phyloP scores from a whole-genome alignment of 208 protist species.

The Acanthamoeba healyi region DNA sequence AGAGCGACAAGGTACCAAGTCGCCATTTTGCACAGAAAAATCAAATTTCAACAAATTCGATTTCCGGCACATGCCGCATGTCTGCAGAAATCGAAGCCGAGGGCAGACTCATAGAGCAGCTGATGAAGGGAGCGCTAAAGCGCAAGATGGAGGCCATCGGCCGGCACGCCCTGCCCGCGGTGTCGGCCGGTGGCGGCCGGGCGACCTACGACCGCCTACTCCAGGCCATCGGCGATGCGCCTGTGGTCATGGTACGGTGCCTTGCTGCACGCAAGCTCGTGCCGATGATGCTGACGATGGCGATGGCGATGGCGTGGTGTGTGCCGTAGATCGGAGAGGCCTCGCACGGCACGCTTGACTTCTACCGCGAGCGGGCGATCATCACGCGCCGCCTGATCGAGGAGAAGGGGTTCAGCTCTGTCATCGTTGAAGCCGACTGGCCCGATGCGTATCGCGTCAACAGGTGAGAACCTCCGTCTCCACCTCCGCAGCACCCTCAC shows the following conservation, averaged over 20 bases:
- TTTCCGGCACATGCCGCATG: no score
- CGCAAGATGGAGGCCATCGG: slow-evolving; percentile 6
- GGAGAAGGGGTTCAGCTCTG: slow-evolving; percentile 73
- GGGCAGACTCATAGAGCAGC: neutral
- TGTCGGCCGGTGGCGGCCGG: neutral
- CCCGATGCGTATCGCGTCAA: slow-evolving; percentile 74
- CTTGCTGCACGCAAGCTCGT: neutral
- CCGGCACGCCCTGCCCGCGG: slow-evolving; percentile 1
- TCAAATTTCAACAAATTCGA: neutral
- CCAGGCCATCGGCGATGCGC: slow-evolving; percentile 59
- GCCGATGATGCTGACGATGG: neutral
- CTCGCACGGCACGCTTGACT: slow-evolving; percentile 77
- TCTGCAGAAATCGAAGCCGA: slow-evolving; percentile 26
- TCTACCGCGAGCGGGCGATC: slow-evolving; percentile 62
- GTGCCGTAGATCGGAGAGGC: slow-evolving; percentile 74
- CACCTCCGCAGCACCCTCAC: neutral
- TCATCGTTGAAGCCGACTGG: slow-evolving; percentile 74
- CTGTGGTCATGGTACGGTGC: slow-evolving; percentile 67
- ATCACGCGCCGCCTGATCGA: slow-evolving; percentile 64
- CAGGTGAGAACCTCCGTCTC: neutral
- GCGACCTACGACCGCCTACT: slow-evolving; percentile 37
- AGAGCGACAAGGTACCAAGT: slow-evolving; percentile 24
- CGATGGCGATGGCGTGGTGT: neutral
- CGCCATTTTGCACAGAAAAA: neutral
- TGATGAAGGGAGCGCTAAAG: slow-evolving; percentile 10